phyloP scores from a whole-genome alignment of 495 filamentous ascomycete genomes.

The Penicillium longicatenatum region DNA sequence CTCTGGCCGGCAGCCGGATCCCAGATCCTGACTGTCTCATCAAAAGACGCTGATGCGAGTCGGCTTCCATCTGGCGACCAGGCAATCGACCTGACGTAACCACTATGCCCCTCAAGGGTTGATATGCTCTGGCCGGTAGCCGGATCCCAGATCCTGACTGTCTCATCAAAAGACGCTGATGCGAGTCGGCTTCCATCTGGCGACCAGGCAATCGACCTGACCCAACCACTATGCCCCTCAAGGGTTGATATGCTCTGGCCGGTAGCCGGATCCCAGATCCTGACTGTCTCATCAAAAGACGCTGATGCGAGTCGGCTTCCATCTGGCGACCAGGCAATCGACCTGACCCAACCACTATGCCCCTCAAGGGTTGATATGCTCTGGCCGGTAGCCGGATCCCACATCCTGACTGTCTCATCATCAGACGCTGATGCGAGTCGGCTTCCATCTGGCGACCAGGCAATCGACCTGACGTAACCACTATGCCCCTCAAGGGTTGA shows the following conservation, averaged over 20 bases:
- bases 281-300: constrained; percentile 1
- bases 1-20: background rate
- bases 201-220: constrained; percentile 5
- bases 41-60: background rate
- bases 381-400: background rate
- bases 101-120: constrained; percentile 9
- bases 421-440: constrained; percentile 5
- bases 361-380: constrained; percentile 3
- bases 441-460: constrained; percentile 12
- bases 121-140: constrained; percentile 6
- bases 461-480: constrained; percentile 1
- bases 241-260: constrained; percentile 1
- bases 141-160: constrained; percentile 12
- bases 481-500: constrained; percentile 16
- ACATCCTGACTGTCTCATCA: constrained; percentile 9
- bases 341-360: background rate
- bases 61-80: background rate
- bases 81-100: constrained; percentile 6
- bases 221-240: background rate
- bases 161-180: constrained; percentile 12
- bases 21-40: background rate
- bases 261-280: constrained; percentile 10
- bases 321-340: constrained; percentile 7
- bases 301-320: constrained; percentile 6
- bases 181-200: constrained; percentile 12